A percentile compares a stretch with the other conserved stretches of the same genome.
Evolutionary conservation across 306 rosid species (phyloP).

Genomic region (Alnus rubra): DNA sequence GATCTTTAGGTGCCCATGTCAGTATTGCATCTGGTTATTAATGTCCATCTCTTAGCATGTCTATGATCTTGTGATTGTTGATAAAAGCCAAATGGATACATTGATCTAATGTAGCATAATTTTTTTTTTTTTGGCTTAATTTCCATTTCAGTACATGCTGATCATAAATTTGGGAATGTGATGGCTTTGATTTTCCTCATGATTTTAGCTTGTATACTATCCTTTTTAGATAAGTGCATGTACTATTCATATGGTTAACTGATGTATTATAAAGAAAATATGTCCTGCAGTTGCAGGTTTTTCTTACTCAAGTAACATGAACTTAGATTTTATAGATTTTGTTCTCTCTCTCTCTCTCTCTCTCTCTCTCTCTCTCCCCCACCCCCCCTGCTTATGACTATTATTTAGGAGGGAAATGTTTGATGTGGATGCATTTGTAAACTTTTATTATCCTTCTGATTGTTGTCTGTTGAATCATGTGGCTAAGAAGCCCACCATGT

Average conservation of each 20-base stretch:
- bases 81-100: conserved; percentile 3
- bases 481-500: neutral
- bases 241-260: neutral
- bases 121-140: neutral
- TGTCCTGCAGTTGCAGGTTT: neutral
- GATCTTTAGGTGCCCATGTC: conserved; percentile 46
- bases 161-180: neutral
- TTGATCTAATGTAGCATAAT: neutral
- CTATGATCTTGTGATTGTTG: conserved; percentile 9
- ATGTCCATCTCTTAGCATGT: conserved; percentile 4
- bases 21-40: conserved; percentile 17
- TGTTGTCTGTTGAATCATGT: neutral
- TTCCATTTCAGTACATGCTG: neutral
- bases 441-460: neutral
- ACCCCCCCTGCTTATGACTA: no score
- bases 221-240: neutral
- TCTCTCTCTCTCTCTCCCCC: no score
- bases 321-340: neutral
- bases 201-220: neutral
- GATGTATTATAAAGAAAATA: neutral
- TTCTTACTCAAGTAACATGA: neutral
- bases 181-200: neutral
- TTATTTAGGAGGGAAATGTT: no score
- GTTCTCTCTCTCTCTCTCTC: neutral
- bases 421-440: neutral